Conservation (phyloP, 2,329 filamentous ascomycete genomes). For the Paraconiothyrium sp. region DNA sequence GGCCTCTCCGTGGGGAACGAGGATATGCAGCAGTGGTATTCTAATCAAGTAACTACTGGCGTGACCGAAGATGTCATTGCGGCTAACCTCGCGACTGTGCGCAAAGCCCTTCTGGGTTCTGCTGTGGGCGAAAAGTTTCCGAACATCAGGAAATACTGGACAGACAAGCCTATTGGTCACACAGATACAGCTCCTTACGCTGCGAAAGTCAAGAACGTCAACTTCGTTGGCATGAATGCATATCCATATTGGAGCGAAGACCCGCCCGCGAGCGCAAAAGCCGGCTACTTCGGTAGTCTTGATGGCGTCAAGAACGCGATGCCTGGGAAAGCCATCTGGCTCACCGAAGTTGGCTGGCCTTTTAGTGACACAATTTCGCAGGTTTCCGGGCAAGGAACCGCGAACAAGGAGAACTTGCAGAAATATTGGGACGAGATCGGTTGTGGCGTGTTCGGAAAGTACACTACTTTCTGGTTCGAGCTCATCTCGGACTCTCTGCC, state of each 20-base stretch:
- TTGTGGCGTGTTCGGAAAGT: conserved; percentile 40
- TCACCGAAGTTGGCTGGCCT: conserved; percentile 49
- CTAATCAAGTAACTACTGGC: conserved; percentile 60
- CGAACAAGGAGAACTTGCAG: conserved; percentile 31
- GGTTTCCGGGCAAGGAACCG: background rate
- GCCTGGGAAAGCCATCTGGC: conserved; percentile 41
- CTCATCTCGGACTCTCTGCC: conserved; percentile 30
- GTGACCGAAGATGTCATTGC: conserved; percentile 71
- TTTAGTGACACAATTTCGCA: conserved; percentile 20
- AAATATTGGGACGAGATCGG: conserved; percentile 42
- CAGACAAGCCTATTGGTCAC: conserved; percentile 54
- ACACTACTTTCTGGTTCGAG: conserved; percentile 46
- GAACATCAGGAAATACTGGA: conserved; percentile 34
- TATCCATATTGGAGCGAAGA: conserved; percentile 46
- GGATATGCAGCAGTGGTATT: conserved; percentile 67
- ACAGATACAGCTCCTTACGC: conserved; percentile 41
- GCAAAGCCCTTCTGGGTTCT: conserved; percentile 57
- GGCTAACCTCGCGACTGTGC: conserved; percentile 58
- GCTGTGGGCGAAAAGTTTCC: background rate
- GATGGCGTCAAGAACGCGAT: conserved; percentile 32
- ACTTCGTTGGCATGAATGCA: conserved; percentile 46
- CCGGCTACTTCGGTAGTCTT: conserved; percentile 37
- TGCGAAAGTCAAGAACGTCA: conserved; percentile 32
- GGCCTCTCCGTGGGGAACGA: conserved; percentile 49
- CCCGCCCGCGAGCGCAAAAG: conserved; percentile 51